A percentile compares a stretch with the other conserved stretches of the same genome.
Evolutionary conservation across 345 rosid genomes (phyloP).

Genomic region (Brassica carinata): DNA sequence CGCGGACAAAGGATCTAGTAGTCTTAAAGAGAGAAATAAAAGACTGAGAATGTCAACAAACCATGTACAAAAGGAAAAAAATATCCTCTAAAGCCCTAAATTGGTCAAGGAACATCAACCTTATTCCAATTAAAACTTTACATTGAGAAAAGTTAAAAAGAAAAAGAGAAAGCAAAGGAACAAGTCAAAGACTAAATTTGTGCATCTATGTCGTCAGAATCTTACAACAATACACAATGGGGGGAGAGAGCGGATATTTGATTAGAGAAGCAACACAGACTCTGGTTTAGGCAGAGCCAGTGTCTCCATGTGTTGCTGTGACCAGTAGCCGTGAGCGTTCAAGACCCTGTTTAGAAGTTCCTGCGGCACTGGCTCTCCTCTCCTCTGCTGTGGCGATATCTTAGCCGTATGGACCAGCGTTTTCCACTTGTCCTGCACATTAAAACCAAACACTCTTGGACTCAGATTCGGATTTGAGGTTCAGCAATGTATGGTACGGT

Average conservation of each 20-base stretch:
- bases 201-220: slow-evolving; percentile 39
- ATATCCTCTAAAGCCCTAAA: slow-evolving; percentile 13
- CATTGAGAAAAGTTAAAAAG: slow-evolving; percentile 11
- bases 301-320: slow-evolving; percentile 47
- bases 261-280: slow-evolving; percentile 46
- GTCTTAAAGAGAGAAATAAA: background rate
- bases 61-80: slow-evolving; percentile 10
- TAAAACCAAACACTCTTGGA: slow-evolving; percentile 8
- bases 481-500: background rate
- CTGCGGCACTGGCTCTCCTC: slow-evolving; percentile 95
- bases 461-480: background rate
- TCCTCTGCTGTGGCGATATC: slow-evolving; percentile 91
- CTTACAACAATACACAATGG: slow-evolving; percentile 23
- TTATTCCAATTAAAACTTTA: slow-evolving; percentile 35
- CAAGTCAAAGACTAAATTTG: slow-evolving; percentile 21
- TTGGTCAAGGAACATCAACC: slow-evolving; percentile 10
- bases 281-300: slow-evolving; percentile 27
- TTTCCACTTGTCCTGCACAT: slow-evolving; percentile 93
- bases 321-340: slow-evolving; percentile 77
- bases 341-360: slow-evolving; percentile 86
- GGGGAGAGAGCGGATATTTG: background rate
- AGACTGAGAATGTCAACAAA: slow-evolving; percentile 1
- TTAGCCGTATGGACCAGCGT: slow-evolving; percentile 92
- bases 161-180: background rate
- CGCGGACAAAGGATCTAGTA: too few species aligned